Conservation (phyloP, 2,329 filamentous ascomycete species). For the Neocucurbitaria cava region DNA sequence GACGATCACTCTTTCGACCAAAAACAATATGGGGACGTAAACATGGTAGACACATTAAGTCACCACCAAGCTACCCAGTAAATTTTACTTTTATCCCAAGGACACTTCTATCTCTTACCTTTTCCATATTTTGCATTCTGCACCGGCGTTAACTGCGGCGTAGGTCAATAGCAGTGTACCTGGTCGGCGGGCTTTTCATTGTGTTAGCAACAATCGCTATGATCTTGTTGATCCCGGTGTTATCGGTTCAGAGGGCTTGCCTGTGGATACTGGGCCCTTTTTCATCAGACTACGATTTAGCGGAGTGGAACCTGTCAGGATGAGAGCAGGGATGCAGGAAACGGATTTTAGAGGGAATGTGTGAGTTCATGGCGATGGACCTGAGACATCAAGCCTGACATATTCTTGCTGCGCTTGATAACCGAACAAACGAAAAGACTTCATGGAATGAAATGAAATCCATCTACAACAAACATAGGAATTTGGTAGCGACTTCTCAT, state of each 20-base stretch:
- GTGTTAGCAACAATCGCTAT: constrained; percentile 17
- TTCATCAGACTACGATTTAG: neutral
- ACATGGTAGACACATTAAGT: constrained; percentile 31
- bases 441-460: neutral
- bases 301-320: neutral
- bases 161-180: constrained; percentile 7
- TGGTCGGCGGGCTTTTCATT: constrained; percentile 13
- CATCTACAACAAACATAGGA: neutral
- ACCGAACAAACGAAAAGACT: neutral
- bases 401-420: no score
- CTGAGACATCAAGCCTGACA: neutral
- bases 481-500: neutral
- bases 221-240: constrained; percentile 2
- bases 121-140: neutral
- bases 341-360: neutral
- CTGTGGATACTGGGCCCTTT: neutral
- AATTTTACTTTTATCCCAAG: constrained; percentile 4
- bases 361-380: neutral
- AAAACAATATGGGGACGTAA: constrained; percentile 45
- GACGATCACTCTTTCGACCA: constrained; percentile 33
- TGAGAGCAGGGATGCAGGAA: neutral
- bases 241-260: neutral
- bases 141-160: constrained; percentile 20
- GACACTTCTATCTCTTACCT: neutral
- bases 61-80: constrained; percentile 43